phyloP scores from a whole-genome alignment of 306 rosid genomes.

The Glycine tomentella region DNA sequence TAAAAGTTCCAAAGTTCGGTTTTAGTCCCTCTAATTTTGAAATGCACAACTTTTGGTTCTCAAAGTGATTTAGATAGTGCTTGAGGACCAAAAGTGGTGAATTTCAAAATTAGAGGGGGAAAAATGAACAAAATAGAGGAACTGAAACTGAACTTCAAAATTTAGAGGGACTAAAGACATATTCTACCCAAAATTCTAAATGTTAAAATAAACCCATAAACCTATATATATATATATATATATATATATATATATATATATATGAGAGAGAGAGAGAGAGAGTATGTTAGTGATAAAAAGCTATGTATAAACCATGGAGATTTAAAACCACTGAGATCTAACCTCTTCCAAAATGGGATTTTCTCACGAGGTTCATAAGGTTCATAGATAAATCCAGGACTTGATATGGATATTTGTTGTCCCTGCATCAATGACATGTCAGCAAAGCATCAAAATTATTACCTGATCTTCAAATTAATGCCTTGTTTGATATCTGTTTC shows the following conservation, averaged over 20 bases:
- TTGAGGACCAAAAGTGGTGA: no score
- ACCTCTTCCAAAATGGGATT: conserved; percentile 84
- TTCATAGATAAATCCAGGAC: conserved; percentile 90
- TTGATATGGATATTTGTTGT: conserved; percentile 61
- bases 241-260: no score
- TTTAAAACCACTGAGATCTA: conserved; percentile 45
- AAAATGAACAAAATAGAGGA: no score
- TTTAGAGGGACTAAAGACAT: no score
- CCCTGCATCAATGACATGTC: conserved; percentile 61
- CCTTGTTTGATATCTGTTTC: neutral
- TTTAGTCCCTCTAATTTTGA: no score
- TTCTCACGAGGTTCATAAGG: conserved; percentile 83
- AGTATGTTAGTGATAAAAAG: conserved; percentile 19
- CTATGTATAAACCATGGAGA: conserved; percentile 9
- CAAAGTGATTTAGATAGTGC: no score
- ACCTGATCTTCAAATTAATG: conserved; percentile 31
- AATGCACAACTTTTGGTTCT: no score
- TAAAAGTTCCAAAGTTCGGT: no score
- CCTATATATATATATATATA: neutral
- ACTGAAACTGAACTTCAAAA: no score
- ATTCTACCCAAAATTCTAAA: neutral
- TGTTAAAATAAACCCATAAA: conserved; percentile 23
- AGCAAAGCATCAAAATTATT: conserved; percentile 37
- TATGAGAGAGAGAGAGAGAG: neutral
- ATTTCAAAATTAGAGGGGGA: no score